Base-by-base conservation (phyloP, 495 filamentous ascomycete genomes). In the Mycothermus thermophilus region DNA sequence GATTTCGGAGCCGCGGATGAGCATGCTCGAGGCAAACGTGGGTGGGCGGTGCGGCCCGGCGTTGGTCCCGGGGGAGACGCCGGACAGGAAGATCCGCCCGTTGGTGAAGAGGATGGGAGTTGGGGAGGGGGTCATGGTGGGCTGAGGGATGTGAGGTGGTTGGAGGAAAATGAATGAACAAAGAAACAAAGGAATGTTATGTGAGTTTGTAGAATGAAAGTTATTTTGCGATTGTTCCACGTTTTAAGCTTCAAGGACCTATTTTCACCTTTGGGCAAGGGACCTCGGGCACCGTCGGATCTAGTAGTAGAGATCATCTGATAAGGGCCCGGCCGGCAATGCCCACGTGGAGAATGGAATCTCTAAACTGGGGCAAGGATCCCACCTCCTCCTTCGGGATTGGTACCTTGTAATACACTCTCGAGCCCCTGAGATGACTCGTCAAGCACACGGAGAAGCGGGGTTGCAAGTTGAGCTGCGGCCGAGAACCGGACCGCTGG, bases 21-120 rank as follows among this genome's bases (percentile, higher is more conserved):
- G 42, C 44, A 66, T 37, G 32, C 47, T 41, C 4, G 60, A 47
- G 27, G 55, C 52, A 37, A 71, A 69, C 6, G 44, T 46, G 1
- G 51, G 51, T 0, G 35, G 32, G 2, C 43, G 39, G 38, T 47
- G 18, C 18, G 50, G 30, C n/a, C 46, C 43, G 12, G 48, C 46
- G 38, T 47, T 52, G 30, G 36, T 44, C 15, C 48, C 51, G 1
- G 48, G 53, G 8, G 46, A 32, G 26, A 46, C 44, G 28, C 43
- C 34, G 2, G 42, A 34, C 12, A 42, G 35, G 15, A 53, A 54
- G 37, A 55, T 43, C 8, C 41, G 41, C 25, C 46, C 52, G 36
- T 61, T 55, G 24, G 36, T 45, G 43, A 59, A 55, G 36, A 59
- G n/a, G n/a, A n/a, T n/a, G n/a, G n/a, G 48, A 14, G 43, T 54